Base-by-base conservation (phyloP, 352 stramenopile genomes). In the Blastocystis sp. region DNA sequence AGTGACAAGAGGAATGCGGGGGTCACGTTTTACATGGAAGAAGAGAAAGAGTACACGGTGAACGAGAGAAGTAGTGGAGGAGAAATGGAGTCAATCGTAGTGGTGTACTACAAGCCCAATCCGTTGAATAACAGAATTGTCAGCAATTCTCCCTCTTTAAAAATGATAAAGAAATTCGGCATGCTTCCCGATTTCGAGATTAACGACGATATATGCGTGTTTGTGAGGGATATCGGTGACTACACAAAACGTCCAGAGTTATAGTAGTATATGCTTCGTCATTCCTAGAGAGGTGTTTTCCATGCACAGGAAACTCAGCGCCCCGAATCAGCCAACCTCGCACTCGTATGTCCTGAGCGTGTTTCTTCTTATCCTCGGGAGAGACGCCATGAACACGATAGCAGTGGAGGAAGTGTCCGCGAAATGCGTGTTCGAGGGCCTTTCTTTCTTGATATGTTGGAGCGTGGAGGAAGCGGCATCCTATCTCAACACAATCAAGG, bases 191-290 rank as follows among this genome's bases (percentile, higher is more conserved):
- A 84, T 28, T 84, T 84, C 66, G 52, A 67, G n/a, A 84, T 84
- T 28, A 84, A 69, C 48, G 23, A 84, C 45, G 45, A 66, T 0
- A 45, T 69, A 56, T 62, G 56, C 21, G 52, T 84, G 40, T 70
- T 67, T 67, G 74, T 84, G n/a, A 3, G 74, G 28, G 34, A 21
- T 52, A 56, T 84, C n/a, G 74, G 69, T 48, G 74, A 66, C 2
- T 84, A 84, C 45, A 84, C 66, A 53, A 84, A 84, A 40, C 3
- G 52, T 28, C 53, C 74, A 84, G 66, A 21, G 74, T 84, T 19
- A 28, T 9, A 4, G 1, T 28, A 59, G 19, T 67, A 0, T 69
- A 0, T 3, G 41, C 14, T 45, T 0, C 4, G 17, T 84, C 0
- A 69, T 41, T n/a, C 38, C 1, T 69, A 84, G 74, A 34, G 74